Evolutionary conservation across 1,284 basidiomycete genomes (phyloP).

Genomic region (Trichosporon sp.): DNA sequence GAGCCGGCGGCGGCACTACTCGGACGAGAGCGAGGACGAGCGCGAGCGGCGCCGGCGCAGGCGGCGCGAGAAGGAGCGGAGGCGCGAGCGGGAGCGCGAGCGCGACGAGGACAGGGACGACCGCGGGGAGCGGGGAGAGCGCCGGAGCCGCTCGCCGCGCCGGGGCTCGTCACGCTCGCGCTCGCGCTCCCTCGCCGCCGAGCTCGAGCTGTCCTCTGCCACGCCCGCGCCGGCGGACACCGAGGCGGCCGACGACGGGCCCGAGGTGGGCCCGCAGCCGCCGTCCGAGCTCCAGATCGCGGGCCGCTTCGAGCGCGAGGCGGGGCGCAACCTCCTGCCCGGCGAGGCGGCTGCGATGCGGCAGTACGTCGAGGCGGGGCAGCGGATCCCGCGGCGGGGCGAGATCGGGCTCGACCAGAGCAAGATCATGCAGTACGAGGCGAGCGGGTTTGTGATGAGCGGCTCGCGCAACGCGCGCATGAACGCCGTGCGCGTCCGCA

Average conservation of each 20-base stretch:
- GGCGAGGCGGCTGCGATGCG: slow-evolving; percentile 98
- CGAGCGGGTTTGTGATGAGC: slow-evolving; percentile 96
- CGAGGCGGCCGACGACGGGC: slow-evolving; percentile 55
- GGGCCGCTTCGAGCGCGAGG: slow-evolving; percentile 58
- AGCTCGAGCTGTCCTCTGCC: slow-evolving; percentile 19
- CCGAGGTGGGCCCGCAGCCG: slow-evolving; percentile 64
- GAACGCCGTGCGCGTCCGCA: slow-evolving; percentile 93
- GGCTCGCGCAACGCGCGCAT: slow-evolving; percentile 87
- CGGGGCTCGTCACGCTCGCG: not conserved
- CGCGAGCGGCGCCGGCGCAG: slow-evolving; percentile 48
- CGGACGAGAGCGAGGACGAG: slow-evolving; percentile 62
- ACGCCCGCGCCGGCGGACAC: slow-evolving; percentile 7
- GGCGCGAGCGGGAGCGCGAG: slow-evolving; percentile 34
- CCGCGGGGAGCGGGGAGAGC: slow-evolving; percentile 22
- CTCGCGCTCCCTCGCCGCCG: slow-evolving; percentile 7
- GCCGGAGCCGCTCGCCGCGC: not conserved
- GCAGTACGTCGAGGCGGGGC: slow-evolving; percentile 80
- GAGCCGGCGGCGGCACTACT: slow-evolving; percentile 42
- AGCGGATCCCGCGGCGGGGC: slow-evolving; percentile 94
- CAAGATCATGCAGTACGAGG: slow-evolving; percentile 80
- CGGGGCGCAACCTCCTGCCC: slow-evolving; percentile 74
- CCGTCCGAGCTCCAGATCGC: slow-evolving; percentile 49
- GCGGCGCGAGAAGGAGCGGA: slow-evolving; percentile 52
- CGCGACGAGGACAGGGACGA: slow-evolving; percentile 24
- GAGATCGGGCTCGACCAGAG: slow-evolving; percentile 89